These are phyloP conservation scores for Suillus plorans DNA, from an alignment of 768 basidiomycete genomes.

Conservation along the genomic window DNA sequence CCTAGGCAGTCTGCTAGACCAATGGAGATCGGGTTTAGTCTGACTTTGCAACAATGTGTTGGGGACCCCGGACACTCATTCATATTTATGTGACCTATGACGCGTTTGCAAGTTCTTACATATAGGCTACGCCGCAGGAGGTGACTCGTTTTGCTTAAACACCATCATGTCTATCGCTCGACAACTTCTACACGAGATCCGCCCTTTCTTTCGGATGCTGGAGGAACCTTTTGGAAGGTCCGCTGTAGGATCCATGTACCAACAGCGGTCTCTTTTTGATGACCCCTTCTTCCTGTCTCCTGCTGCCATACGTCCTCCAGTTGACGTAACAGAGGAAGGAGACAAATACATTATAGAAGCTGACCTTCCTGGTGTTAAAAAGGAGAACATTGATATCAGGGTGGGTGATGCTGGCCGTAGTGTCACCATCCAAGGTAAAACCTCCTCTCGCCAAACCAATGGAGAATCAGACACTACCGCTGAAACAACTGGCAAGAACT, in stretches of 20 bases:
- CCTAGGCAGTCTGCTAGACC: background rate
- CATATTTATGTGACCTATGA: background rate
- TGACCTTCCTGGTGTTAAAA: slow-evolving; percentile 76
- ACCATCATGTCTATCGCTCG: slow-evolving; percentile 63
- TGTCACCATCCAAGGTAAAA: slow-evolving; percentile 70
- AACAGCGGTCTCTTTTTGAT: slow-evolving; percentile 41
- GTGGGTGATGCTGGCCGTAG: slow-evolving; percentile 71
- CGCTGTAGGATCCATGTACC: slow-evolving; percentile 24
- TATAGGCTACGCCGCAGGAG: background rate
- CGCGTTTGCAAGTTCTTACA: background rate
- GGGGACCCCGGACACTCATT: background rate
- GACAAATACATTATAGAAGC: slow-evolving; percentile 70
- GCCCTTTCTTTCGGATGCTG: slow-evolving; percentile 73
- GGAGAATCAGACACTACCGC: slow-evolving; percentile 17
- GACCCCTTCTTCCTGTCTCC: slow-evolving; percentile 48
- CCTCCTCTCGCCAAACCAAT: slow-evolving; percentile 29
- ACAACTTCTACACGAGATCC: slow-evolving; percentile 65
- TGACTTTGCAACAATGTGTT: background rate
- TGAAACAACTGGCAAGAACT: slow-evolving; percentile 18
- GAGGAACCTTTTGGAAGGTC: slow-evolving; percentile 59
- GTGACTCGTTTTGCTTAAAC: background rate
- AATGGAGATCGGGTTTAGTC: background rate
- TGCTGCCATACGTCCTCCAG: slow-evolving; percentile 45
- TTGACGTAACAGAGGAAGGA: slow-evolving; percentile 68
- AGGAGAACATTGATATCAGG: slow-evolving; percentile 70